These are phyloP conservation scores for Microbotryum lychnidis-dioicae DNA, from an alignment of 1,284 basidiomycete genomes.

Conservation along the genomic window DNA sequence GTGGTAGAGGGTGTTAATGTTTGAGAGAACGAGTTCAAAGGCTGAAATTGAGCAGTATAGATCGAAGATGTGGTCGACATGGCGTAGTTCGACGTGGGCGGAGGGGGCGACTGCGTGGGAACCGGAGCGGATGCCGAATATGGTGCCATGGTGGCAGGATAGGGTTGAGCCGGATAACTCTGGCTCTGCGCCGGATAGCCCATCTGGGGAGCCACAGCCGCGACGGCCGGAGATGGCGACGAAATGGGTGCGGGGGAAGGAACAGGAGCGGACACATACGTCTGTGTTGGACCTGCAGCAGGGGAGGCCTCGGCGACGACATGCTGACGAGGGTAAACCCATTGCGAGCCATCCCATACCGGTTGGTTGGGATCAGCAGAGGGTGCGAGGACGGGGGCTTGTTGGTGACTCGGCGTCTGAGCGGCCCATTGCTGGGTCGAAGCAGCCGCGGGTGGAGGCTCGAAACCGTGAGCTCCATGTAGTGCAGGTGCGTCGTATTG, in stretches of 20 bases:
- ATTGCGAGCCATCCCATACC: constrained; percentile 20
- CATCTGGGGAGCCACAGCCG: neutral
- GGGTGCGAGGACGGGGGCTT: neutral
- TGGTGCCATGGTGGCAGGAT: neutral
- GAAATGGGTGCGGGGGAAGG: neutral
- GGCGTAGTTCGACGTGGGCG: neutral
- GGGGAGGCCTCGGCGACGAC: neutral
- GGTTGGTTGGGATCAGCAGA: constrained; percentile 7
- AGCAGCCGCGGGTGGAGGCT: neutral
- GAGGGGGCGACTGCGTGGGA: neutral
- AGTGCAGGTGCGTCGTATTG: neutral
- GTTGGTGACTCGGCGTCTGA: neutral
- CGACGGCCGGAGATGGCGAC: neutral
- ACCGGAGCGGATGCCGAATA: neutral
- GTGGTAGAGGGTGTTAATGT: too few relatives aligned
- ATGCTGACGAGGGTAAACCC: constrained; percentile 18
- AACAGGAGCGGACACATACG: neutral
- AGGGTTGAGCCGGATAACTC: neutral
- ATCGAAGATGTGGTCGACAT: neutral
- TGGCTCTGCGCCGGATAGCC: neutral
- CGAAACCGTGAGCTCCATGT: neutral
- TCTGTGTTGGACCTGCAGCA: neutral
- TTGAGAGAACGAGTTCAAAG: neutral
- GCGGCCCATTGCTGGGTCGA: neutral
- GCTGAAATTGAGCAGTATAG: neutral